Percentiles rank a stretch among this genome's conserved stretches.
Evolutionary conservation across 2,329 filamentous ascomycete species (phyloP).

Genomic region (Arthrobotrys pseudoclavata): DNA sequence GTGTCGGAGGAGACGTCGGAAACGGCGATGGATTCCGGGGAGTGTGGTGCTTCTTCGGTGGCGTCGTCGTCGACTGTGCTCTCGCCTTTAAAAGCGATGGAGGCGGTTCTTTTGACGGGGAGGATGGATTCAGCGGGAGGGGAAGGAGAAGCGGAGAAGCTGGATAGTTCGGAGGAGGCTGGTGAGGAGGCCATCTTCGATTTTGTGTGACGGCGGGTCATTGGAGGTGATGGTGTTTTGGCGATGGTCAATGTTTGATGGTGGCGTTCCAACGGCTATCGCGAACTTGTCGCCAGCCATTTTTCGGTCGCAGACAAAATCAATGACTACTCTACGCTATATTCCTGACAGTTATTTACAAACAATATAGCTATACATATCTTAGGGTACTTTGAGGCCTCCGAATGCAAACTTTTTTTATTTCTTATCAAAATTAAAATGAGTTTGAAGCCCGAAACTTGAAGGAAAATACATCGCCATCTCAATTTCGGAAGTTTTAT

Average conservation of each 20-base stretch:
- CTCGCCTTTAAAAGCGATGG: constrained; percentile 67
- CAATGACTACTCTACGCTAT: neutral
- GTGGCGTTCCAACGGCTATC: constrained; percentile 28
- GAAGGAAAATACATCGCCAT: constrained; percentile 6
- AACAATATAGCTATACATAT: neutral
- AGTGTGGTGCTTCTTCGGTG: constrained; percentile 69
- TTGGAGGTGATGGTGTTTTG: constrained; percentile 55
- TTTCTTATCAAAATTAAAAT: neutral
- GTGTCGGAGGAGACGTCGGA: constrained; percentile 88
- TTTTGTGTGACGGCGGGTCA: constrained; percentile 58
- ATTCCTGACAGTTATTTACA: neutral
- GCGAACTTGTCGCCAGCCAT: constrained; percentile 26
- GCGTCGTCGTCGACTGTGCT: constrained; percentile 68
- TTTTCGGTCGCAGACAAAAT: constrained; percentile 11
- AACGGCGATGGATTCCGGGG: constrained; percentile 67
- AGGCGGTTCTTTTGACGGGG: constrained; percentile 50
- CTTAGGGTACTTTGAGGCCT: neutral
- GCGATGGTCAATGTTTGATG: constrained; percentile 53
- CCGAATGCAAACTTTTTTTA: neutral
- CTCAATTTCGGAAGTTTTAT: neutral
- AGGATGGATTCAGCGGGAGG: constrained; percentile 58
- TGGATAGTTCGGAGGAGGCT: constrained; percentile 67
- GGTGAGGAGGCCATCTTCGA: constrained; percentile 66
- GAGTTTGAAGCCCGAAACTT: neutral
- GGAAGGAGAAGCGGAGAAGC: constrained; percentile 57